Evolutionary conservation across 768 basidiomycete species (phyloP).

Genomic region (Tubosaeta brunneosetosa): DNA sequence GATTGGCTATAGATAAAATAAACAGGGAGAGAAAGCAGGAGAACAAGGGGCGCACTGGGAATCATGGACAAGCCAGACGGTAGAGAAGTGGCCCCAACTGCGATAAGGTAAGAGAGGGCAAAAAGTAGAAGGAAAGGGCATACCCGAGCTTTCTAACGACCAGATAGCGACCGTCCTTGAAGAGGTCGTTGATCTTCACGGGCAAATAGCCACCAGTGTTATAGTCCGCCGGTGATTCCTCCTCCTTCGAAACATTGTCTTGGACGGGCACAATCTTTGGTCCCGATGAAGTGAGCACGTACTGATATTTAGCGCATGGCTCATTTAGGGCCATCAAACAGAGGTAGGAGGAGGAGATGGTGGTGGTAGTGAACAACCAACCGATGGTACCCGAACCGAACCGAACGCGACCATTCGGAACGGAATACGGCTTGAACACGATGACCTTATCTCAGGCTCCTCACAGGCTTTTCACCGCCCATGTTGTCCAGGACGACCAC

Average conservation of each 20-base stretch:
- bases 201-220: slow-evolving; percentile 78
- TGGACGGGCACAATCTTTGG: slow-evolving; percentile 70
- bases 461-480: neutral
- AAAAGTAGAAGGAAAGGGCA: slow-evolving; percentile 13
- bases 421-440: slow-evolving; percentile 5
- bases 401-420: slow-evolving; percentile 14
- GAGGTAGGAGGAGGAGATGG: neutral
- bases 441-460: neutral
- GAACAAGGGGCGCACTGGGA: slow-evolving; percentile 47
- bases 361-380: neutral
- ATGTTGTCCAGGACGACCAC: slow-evolving; percentile 3
- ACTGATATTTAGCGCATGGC: slow-evolving; percentile 68
- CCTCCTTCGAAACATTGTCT: slow-evolving; percentile 64
- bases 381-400: slow-evolving; percentile 19
- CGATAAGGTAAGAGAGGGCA: slow-evolving; percentile 9
- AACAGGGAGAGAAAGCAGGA: slow-evolving; percentile 6
- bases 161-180: slow-evolving; percentile 79
- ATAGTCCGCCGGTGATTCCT: slow-evolving; percentile 81
- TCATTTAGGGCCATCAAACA: slow-evolving; percentile 60
- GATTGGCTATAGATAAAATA: slow-evolving; percentile 44
- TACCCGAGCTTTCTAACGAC: slow-evolving; percentile 90
- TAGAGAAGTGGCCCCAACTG: slow-evolving; percentile 95
- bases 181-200: slow-evolving; percentile 75
- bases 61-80: slow-evolving; percentile 89
- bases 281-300: slow-evolving; percentile 60